Evolutionary conservation across 148 eudicot species (phyloP), one percentile per base, ranked within the genome.

Genomic region (Amaranthus hypochondriacus): DNA sequence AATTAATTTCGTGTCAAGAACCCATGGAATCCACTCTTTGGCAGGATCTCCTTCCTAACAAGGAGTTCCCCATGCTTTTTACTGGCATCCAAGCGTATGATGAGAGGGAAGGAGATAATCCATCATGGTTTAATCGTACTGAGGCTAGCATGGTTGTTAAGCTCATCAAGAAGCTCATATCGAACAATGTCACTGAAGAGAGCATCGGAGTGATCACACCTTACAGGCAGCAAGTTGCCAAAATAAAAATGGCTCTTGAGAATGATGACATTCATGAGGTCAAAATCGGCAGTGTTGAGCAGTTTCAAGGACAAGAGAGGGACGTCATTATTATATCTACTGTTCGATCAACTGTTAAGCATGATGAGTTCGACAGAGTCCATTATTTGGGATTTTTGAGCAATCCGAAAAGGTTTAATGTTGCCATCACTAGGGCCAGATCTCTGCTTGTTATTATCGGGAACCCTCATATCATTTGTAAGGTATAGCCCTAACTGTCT

Each of bases 121-220:
- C 99, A 1, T 95, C 99, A 42, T 95, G 99, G 99, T 95, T 95
- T 75, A 95, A 95, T 56, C 86, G 99, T n/a, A 87, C 85, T 12
- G 99, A 95, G 78, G 96, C 90, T 43, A 95, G 99, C 88, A 85
- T 86, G 81, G 89, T 89, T 4, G 94, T 86, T 49, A 94, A 95
- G 75, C 81, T 84, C 9, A 84, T 90, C 7, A 73, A 70, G 54
- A 73, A 86, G 69, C 83, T 95, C 73, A 75, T 74, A 6, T 86
- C 53, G 6, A 52, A 65, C 58, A 67, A 80, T 9, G 86, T 92
- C 13, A 52, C 66, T 46, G 88, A 79, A 74, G 84, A 80, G 66
- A 90, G 85, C 54, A 90, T 92, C 62, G 99, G 99, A 70, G 91
- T 95, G 57, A 92, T 95, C 49, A 84, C 99, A 21, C 99, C 99